A percentile compares a stretch with the other conserved stretches of the same genome.
Evolutionary conservation across 169 alveolate genomes (phyloP).

Genomic region (Cystoisospora suis): DNA sequence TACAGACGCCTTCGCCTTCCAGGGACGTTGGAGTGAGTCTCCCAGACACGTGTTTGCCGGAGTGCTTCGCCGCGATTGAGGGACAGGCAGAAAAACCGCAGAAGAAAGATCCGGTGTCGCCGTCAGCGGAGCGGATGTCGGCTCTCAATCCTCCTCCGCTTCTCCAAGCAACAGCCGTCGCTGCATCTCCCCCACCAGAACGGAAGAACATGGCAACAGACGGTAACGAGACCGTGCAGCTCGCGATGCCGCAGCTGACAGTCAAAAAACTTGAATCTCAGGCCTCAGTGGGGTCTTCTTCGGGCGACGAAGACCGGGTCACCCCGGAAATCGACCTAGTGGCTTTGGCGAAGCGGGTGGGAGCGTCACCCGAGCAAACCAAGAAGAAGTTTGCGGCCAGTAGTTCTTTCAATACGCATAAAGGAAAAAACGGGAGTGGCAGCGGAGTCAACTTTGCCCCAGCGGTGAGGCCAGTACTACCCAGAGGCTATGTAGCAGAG

Average conservation of each 20-base stretch:
- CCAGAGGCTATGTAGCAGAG: too few relatives aligned
- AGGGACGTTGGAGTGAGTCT: too few relatives aligned
- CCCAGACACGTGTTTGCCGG: too few relatives aligned
- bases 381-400: neutral
- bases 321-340: constrained; percentile 8
- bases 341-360: neutral
- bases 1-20: too few relatives aligned
- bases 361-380: neutral
- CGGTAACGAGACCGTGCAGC: neutral
- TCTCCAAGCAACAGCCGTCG: neutral
- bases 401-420: neutral
- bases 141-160: neutral
- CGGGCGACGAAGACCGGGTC: neutral
- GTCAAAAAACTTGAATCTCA: neutral
- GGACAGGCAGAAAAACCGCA: neutral
- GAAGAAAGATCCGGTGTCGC: neutral
- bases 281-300: neutral
- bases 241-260: neutral
- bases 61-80: neutral
- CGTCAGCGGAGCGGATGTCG: neutral
- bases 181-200: neutral
- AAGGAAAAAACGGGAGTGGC: neutral
- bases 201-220: neutral
- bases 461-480: neutral
- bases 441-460: neutral